Percentiles rank a stretch among this genome's conserved stretches.
Conservation (phyloP, 768 basidiomycete genomes). For the Exsudoporus frostii region DNA sequence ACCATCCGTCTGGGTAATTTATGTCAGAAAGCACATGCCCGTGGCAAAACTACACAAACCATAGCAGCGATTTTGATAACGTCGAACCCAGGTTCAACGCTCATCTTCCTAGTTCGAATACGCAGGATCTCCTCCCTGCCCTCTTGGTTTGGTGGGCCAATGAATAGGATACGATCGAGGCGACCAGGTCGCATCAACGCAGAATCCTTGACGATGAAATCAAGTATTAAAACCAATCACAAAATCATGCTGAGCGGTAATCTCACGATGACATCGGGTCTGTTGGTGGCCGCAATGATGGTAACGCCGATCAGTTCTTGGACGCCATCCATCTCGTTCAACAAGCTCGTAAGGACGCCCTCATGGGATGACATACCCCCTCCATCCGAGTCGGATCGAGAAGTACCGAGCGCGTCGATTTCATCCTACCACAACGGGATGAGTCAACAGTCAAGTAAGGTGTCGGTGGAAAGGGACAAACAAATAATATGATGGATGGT, state of each 20-base stretch:
- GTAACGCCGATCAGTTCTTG: slow-evolving; percentile 95
- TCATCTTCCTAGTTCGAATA: slow-evolving; percentile 79
- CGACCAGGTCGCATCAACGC: slow-evolving; percentile 94
- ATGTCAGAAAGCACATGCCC: slow-evolving; percentile 3
- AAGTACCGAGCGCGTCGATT: slow-evolving; percentile 88
- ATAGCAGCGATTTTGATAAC: slow-evolving; percentile 63
- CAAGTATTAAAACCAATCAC: background rate
- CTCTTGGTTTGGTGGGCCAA: slow-evolving; percentile 82
- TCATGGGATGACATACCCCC: slow-evolving; percentile 64
- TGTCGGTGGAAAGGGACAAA: slow-evolving; percentile 36
- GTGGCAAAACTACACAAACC: slow-evolving; percentile 38
- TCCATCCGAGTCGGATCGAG: slow-evolving; percentile 56
- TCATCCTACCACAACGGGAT: slow-evolving; percentile 70
- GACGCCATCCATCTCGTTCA: slow-evolving; percentile 99
- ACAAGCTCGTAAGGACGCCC: slow-evolving; percentile 86
- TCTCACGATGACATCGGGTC: slow-evolving; percentile 88
- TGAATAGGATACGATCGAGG: slow-evolving; percentile 89
- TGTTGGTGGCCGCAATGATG: slow-evolving; percentile 92
- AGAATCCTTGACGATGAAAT: slow-evolving; percentile 62
- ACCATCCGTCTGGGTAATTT: slow-evolving; percentile 68
- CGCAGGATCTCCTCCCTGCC: slow-evolving; percentile 83
- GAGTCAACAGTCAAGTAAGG: background rate
- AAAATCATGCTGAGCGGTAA: background rate
- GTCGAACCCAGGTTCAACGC: slow-evolving; percentile 67
- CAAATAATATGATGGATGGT: slow-evolving; percentile 96